Percentiles rank a stretch among this genome's conserved stretches.
These are phyloP conservation scores for Colletotrichum lupini DNA, from an alignment of 2,329 filamentous ascomycete species.

Conservation along the genomic window DNA sequence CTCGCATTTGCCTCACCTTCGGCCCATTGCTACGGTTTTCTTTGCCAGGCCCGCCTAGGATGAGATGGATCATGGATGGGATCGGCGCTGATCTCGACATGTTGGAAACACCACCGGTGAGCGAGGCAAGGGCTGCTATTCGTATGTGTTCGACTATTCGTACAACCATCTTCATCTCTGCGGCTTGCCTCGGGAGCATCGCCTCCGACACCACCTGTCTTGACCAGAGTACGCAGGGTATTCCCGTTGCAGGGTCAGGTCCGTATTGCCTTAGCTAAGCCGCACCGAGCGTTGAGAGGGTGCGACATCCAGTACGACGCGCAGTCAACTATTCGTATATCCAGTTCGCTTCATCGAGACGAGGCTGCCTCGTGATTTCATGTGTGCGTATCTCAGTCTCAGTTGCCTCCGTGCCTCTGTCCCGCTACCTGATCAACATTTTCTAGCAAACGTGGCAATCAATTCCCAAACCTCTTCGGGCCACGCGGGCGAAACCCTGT, in stretches of 20 bases:
- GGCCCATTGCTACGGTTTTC: constrained; percentile 1
- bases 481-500: neutral
- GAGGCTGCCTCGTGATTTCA: constrained; percentile 1
- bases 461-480: constrained; percentile 9
- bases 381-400: too few species aligned
- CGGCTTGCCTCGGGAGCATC: neutral
- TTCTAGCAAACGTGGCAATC: neutral
- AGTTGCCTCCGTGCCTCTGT: neutral
- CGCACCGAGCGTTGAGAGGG: neutral
- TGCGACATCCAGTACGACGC: too few species aligned
- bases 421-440: neutral
- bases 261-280: neutral
- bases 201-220: neutral
- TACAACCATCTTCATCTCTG: too few species aligned
- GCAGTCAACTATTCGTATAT: neutral
- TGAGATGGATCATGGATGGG: constrained; percentile 19
- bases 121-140: neutral
- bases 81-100: constrained; percentile 5
- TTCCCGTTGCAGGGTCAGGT: neutral
- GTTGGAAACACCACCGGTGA: neutral
- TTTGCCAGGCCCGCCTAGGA: neutral
- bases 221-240: neutral
- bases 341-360: constrained; percentile 2
- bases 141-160: neutral
- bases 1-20: constrained; percentile 27